These are phyloP conservation scores for Albophoma yamanashiensis DNA, from an alignment of 2,329 filamentous ascomycete species.

Conservation along the genomic window DNA sequence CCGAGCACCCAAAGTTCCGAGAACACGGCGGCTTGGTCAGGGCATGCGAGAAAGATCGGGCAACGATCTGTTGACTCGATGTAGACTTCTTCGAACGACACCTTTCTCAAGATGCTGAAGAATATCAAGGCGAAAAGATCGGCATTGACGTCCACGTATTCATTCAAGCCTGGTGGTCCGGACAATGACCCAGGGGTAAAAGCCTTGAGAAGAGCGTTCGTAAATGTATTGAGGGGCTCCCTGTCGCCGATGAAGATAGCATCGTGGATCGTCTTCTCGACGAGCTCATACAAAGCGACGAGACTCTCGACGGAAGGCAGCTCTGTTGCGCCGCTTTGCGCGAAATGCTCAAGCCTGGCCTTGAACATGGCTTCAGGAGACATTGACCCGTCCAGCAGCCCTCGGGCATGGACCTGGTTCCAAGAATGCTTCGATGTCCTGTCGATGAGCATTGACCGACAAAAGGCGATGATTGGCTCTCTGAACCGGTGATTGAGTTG, in stretches of 20 bases:
- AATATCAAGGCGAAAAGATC: slow-evolving; percentile 47
- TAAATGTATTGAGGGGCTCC: slow-evolving; percentile 23
- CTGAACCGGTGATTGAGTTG: slow-evolving; percentile 12
- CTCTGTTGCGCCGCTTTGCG: slow-evolving; percentile 12
- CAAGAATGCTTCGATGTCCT: slow-evolving; percentile 13
- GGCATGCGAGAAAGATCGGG: slow-evolving; percentile 47
- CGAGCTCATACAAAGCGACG: slow-evolving; percentile 11
- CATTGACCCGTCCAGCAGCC: slow-evolving; percentile 13
- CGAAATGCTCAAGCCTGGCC: slow-evolving; percentile 13
- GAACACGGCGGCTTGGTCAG: slow-evolving; percentile 53
- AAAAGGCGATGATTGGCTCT: slow-evolving; percentile 14
- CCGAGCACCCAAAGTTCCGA: slow-evolving; percentile 53
- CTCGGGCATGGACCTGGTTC: slow-evolving; percentile 15
- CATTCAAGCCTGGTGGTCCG: slow-evolving; percentile 7
- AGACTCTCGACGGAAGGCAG: slow-evolving; percentile 12
- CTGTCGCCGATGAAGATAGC: slow-evolving; percentile 18
- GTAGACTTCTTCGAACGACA: slow-evolving; percentile 51
- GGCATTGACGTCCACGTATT: slow-evolving; percentile 29
- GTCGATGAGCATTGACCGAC: slow-evolving; percentile 15
- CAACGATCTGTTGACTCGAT: slow-evolving; percentile 52
- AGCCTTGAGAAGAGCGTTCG: slow-evolving; percentile 22
- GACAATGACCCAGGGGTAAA: slow-evolving; percentile 12
- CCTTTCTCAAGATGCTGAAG: slow-evolving; percentile 45
- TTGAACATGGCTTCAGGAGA: slow-evolving; percentile 15
- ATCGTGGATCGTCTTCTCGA: slow-evolving; percentile 15